Evolutionary conservation across 345 rosid genomes (phyloP), one percentile per base, ranked within the genome.

Genomic region (Arabidopsis suecica): DNA sequence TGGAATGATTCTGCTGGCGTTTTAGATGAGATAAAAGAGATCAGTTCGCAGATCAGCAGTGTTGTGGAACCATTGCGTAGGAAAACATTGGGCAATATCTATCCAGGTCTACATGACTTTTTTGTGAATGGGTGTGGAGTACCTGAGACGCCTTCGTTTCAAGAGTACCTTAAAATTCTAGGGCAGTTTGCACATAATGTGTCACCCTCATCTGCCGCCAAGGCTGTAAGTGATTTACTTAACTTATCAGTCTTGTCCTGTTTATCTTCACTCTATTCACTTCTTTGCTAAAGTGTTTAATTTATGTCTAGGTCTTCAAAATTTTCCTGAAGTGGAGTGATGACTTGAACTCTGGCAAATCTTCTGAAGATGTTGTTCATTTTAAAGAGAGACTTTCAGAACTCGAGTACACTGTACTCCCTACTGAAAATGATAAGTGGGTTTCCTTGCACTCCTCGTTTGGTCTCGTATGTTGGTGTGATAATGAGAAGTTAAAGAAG

Each of bases 391-490:
- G 82, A 77, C 88, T 95, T 76, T 53, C 37, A 65, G 83, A 88
- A 81, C 63, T 69, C 63, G 95, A 91, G 36, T 86, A 74, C 75
- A 80, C 86, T 3, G 86, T 90, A 73, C 92, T 94, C 78, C 97
- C 96, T 66, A 86, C 98, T 41, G 63, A 67, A 47, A 76, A 68
- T 51, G 88, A 90, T 73, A 88, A 86, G 77, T 94, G 97, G 97
- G 96, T 90, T 62, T 91, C 97, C 23, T 71, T 91, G 60, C 96
- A 94, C 76, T 83, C 90, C 61, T 90, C 96, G 28, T 87, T 80
- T 61, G 93, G 96, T 80, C 83, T 85, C 36, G 86, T 91, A 28
- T 91, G 95, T 76, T 94, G 97, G 98, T 86, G 87, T 77, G 95
- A 91, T 68, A 86, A 90, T 79, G 82, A 84, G 60, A 81, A 88